phyloP scores from a whole-genome alignment of 2,329 filamentous ascomycete genomes.

The Pyricularia sp. region DNA sequence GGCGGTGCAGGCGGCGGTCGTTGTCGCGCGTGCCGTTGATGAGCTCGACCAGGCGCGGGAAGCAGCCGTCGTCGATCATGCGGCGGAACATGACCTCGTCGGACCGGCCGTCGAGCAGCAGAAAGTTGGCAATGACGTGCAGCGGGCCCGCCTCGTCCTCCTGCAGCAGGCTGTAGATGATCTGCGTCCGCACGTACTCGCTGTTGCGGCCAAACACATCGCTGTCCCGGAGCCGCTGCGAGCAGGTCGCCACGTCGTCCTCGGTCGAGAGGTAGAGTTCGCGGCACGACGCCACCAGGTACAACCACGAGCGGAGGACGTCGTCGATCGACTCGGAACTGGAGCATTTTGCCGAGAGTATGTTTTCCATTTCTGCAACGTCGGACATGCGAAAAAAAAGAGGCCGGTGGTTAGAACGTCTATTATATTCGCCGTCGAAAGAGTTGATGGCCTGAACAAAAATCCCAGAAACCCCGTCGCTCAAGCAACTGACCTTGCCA shows the following conservation, averaged over 20 bases:
- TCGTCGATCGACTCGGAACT: slow-evolving; percentile 62
- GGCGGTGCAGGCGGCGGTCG: slow-evolving; percentile 64
- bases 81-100: slow-evolving; percentile 72
- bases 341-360: slow-evolving; percentile 36
- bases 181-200: slow-evolving; percentile 85
- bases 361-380: slow-evolving; percentile 34
- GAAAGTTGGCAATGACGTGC: slow-evolving; percentile 71
- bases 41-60: slow-evolving; percentile 73
- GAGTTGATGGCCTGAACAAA: neutral
- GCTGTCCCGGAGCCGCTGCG: slow-evolving; percentile 68
- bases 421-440: neutral
- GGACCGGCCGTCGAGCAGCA: slow-evolving; percentile 76
- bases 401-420: neutral
- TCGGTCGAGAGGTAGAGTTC: slow-evolving; percentile 67
- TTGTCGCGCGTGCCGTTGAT: slow-evolving; percentile 57
- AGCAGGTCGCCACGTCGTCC: slow-evolving; percentile 72
- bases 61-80: slow-evolving; percentile 82
- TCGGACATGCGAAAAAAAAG: neutral
- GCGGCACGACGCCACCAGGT: slow-evolving; percentile 66
- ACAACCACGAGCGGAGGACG: slow-evolving; percentile 73
- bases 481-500: slow-evolving; percentile 61
- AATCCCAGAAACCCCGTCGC: neutral
- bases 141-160: slow-evolving; percentile 78
- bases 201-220: slow-evolving; percentile 63
- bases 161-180: slow-evolving; percentile 82